phyloP scores from a whole-genome alignment of 805 yeast genomes.

The Ascoidea rubescens region DNA sequence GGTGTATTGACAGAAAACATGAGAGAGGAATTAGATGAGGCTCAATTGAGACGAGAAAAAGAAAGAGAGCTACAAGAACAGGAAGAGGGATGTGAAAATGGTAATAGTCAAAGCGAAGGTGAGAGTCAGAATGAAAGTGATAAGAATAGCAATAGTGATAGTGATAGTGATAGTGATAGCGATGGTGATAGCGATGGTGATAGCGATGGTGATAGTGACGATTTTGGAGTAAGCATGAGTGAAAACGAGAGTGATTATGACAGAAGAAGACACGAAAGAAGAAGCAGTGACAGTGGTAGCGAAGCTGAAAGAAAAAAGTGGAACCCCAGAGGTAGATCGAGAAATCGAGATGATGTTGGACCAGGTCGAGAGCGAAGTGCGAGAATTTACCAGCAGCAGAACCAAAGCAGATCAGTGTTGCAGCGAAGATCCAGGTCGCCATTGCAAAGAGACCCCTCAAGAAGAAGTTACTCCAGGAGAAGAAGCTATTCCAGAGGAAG shows the following conservation, averaged over 20 bases:
- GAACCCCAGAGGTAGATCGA: neutral
- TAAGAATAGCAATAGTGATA: neutral
- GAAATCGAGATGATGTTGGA: neutral
- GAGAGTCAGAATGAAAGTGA: constrained; percentile 6
- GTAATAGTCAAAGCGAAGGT: neutral
- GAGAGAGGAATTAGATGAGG: constrained; percentile 38
- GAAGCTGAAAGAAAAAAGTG: neutral
- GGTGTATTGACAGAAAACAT: constrained; percentile 74
- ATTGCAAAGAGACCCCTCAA: too few relatives aligned
- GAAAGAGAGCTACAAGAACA: constrained; percentile 11
- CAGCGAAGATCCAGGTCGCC: too few relatives aligned
- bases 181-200: neutral
- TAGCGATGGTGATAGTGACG: constrained; percentile 5
- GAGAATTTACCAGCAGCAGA: too few relatives aligned
- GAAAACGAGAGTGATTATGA: neutral
- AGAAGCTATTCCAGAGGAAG: too few relatives aligned
- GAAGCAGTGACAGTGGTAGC: neutral
- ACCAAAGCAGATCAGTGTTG: too few relatives aligned
- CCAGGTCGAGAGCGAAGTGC: too few relatives aligned
- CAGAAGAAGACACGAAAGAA: neutral
- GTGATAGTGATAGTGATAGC: constrained; percentile 2
- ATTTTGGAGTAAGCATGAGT: neutral
- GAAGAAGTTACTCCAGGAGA: too few relatives aligned
- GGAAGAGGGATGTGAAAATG: constrained; percentile 1
- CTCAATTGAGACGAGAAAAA: constrained; percentile 16